Conservation (phyloP, 2,329 filamentous ascomycete species). For the Diaporthe nobilis region DNA sequence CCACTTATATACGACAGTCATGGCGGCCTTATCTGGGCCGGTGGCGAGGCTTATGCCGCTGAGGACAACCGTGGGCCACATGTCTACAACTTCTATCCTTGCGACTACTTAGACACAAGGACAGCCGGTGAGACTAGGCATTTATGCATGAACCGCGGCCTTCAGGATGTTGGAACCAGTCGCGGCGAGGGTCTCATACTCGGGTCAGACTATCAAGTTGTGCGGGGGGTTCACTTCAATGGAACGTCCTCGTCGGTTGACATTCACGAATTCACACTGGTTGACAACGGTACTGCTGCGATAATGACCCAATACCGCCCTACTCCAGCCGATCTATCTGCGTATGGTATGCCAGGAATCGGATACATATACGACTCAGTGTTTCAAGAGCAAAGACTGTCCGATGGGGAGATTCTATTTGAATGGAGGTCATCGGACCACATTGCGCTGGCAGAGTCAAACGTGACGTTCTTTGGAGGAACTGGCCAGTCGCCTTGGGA, state of each 20-base stretch:
- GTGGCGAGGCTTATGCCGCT: not conserved
- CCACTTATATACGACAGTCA: conserved; percentile 1
- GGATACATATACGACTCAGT: not conserved
- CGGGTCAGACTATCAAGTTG: not conserved
- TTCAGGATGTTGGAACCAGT: not conserved
- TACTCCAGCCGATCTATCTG: not conserved
- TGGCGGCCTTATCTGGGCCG: conserved; percentile 19
- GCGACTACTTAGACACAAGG: not conserved
- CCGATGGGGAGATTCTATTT: conserved; percentile 13
- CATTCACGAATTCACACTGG: conserved; percentile 23
- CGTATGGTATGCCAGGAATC: not conserved
- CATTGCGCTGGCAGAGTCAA: not conserved
- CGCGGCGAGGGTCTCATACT: conserved; percentile 19
- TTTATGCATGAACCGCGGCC: conserved; percentile 21
- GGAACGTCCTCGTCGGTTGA: not conserved
- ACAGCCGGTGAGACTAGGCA: not conserved
- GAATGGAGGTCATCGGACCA: conserved; percentile 25
- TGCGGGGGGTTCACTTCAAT: conserved; percentile 1
- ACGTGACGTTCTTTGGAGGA: not conserved
- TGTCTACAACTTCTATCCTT: conserved; percentile 17
- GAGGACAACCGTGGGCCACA: conserved; percentile 11
- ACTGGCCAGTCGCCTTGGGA: conserved; percentile 56
- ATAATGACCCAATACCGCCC: conserved; percentile 27
- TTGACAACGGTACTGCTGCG: not conserved
- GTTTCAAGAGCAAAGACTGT: not conserved